Evolutionary conservation across 192 early-diverging fungal species (phyloP).

Genomic region (Spizellomyces sp.): DNA sequence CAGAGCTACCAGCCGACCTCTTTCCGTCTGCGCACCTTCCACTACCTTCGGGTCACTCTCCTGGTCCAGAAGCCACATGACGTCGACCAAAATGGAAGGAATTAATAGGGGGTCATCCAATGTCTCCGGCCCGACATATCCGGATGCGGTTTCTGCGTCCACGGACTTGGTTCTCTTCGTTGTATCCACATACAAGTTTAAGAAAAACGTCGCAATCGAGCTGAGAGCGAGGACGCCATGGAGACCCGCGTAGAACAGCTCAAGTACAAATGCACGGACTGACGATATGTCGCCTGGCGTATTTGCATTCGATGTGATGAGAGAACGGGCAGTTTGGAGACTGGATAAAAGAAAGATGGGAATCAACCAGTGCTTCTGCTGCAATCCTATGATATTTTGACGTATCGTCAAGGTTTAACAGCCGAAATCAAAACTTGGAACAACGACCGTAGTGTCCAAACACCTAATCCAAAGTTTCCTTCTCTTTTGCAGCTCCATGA

Average conservation of each 20-base stretch:
- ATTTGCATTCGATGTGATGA: no score
- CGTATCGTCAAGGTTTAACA: neutral
- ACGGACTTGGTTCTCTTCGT: neutral
- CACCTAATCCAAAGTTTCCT: no score
- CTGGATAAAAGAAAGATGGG: no score
- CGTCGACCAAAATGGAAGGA: conserved; percentile 28
- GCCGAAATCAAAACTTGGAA: neutral
- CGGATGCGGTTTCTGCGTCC: conserved; percentile 2
- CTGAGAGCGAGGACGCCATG: neutral
- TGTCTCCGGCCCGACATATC: conserved; percentile 13
- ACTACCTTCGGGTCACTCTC: conserved; percentile 8
- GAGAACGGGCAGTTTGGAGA: no score
- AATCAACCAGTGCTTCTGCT: no score
- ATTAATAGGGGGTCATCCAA: conserved; percentile 20
- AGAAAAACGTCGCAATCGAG: conserved; percentile 15
- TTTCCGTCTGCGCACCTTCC: neutral
- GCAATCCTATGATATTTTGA: neutral
- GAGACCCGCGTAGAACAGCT: conserved; percentile 11
- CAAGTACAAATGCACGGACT: conserved; percentile 2
- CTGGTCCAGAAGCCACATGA: conserved; percentile 42
- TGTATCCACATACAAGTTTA: conserved; percentile 7
- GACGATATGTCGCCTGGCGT: neutral
- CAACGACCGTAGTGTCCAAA: neutral
- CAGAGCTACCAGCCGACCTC: conserved; percentile 9
- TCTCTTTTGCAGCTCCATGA: no score